Percentiles rank a stretch among this genome's conserved stretches.
Evolutionary conservation across 2,329 filamentous ascomycete species (phyloP).

Genomic region (Cladophialophora exuberans): DNA sequence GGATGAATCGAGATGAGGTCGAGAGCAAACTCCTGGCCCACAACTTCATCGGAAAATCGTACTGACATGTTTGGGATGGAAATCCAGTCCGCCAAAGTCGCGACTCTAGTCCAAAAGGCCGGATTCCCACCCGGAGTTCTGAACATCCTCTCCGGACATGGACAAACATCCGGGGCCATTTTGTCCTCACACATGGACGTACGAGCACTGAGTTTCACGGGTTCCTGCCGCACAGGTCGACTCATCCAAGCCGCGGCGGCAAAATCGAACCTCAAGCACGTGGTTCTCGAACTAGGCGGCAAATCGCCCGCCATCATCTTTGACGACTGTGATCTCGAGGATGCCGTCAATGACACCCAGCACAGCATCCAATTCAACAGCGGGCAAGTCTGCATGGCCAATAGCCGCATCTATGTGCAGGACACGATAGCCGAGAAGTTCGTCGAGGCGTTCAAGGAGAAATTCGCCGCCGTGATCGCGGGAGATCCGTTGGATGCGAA

Average conservation of each 20-base stretch:
- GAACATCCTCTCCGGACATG: conserved; percentile 74
- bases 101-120: conserved; percentile 68
- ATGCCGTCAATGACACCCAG: conserved; percentile 51
- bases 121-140: conserved; percentile 78
- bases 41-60: too few species aligned
- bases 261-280: conserved; percentile 62
- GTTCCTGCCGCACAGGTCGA: conserved; percentile 71
- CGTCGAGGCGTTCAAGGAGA: conserved; percentile 40
- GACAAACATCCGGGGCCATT: conserved; percentile 68
- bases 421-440: conserved; percentile 30
- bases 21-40: conserved; percentile 58
- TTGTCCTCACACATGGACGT: conserved; percentile 69
- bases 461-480: conserved; percentile 39
- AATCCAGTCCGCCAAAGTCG: conserved; percentile 54
- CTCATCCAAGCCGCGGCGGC: conserved; percentile 76
- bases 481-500: conserved; percentile 45
- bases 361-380: conserved; percentile 61
- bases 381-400: conserved; percentile 64
- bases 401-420: conserved; percentile 30
- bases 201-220: conserved; percentile 78
- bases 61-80: too few species aligned
- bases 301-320: conserved; percentile 62
- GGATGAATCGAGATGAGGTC: too few species aligned
- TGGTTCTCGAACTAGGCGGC: conserved; percentile 64
- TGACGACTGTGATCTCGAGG: conserved; percentile 60